Conservation (phyloP, 495 filamentous ascomycete genomes). For the Penicillium herquei region DNA sequence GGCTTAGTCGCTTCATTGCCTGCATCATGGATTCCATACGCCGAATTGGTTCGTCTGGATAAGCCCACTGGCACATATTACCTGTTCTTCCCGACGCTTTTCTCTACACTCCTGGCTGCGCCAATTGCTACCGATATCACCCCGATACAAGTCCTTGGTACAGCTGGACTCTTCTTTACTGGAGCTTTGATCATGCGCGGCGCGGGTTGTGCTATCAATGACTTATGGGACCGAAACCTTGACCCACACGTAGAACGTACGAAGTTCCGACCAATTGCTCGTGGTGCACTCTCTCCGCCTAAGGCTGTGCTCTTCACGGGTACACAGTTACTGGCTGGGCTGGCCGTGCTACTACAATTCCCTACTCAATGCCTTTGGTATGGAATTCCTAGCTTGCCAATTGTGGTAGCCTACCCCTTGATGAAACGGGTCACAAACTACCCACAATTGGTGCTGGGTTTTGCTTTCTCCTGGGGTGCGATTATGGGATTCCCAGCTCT, state of each 20-base stretch:
- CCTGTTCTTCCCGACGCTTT: slow-evolving; percentile 92
- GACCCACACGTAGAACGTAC: slow-evolving; percentile 90
- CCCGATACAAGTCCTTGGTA: slow-evolving; percentile 63
- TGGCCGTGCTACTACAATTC: slow-evolving; percentile 83
- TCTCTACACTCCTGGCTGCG: slow-evolving; percentile 68
- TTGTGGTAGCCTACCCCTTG: slow-evolving; percentile 84
- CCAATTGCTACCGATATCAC: slow-evolving; percentile 52
- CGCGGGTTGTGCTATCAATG: slow-evolving; percentile 97
- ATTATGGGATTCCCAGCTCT: slow-evolving; percentile 95
- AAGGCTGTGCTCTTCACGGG: slow-evolving; percentile 80
- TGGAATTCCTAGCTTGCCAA: slow-evolving; percentile 75
- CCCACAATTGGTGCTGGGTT: slow-evolving; percentile 85
- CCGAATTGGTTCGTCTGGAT: slow-evolving; percentile 88
- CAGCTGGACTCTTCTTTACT: slow-evolving; percentile 73
- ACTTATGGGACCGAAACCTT: slow-evolving; percentile 92
- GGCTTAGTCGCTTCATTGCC: slow-evolving; percentile 80
- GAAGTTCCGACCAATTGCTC: slow-evolving; percentile 81
- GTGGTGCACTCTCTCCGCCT: slow-evolving; percentile 73
- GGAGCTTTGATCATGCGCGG: slow-evolving; percentile 95
- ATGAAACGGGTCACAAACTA: slow-evolving; percentile 95
- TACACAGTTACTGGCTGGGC: slow-evolving; percentile 73
- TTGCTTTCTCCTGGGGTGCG: slow-evolving; percentile 96
- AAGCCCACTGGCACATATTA: slow-evolving; percentile 95
- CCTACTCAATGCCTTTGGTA: slow-evolving; percentile 82
- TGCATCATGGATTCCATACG: slow-evolving; percentile 78